Conservation (phyloP, 1,284 basidiomycete genomes). For the Irpex lacteus region DNA sequence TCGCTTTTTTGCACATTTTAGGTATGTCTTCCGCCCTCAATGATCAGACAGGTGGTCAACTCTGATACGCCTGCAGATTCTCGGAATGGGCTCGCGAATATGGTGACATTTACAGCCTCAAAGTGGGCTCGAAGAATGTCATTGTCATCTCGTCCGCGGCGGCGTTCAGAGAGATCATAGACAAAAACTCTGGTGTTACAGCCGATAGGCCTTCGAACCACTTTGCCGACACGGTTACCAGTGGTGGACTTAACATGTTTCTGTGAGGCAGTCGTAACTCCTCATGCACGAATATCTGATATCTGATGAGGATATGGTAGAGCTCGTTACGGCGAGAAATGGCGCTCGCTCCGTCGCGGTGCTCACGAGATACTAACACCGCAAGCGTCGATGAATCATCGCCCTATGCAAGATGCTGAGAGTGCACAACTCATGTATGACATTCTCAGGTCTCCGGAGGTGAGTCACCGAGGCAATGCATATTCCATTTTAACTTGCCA, state of each 20-base stretch:
- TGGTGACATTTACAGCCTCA: slow-evolving; percentile 28
- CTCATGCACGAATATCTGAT: background rate
- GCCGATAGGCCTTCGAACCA: background rate
- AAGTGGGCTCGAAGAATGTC: slow-evolving; percentile 18
- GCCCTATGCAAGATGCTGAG: slow-evolving; percentile 30
- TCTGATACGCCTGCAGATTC: slow-evolving; percentile 15
- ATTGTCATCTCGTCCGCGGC: background rate
- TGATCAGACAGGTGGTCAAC: background rate
- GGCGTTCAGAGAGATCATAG: background rate
- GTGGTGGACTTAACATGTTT: background rate
- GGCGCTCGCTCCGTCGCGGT: slow-evolving; percentile 31
- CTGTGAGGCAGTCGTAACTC: background rate
- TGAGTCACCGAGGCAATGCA: slow-evolving; percentile 12
- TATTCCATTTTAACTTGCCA: background rate
- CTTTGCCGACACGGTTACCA: background rate
- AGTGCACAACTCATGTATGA: slow-evolving; percentile 33
- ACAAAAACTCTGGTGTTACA: background rate
- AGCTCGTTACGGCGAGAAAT: slow-evolving; percentile 19
- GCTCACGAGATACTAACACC: slow-evolving; percentile 27
- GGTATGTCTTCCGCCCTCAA: slow-evolving; percentile 15
- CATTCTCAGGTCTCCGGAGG: slow-evolving; percentile 28
- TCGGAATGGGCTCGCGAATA: slow-evolving; percentile 27
- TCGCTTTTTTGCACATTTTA: slow-evolving; percentile 20
- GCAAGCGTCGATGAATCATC: slow-evolving; percentile 23
- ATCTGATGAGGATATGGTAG: background rate